A percentile compares a stretch with the other conserved stretches of the same genome.
phyloP scores from a whole-genome alignment of 345 rosid genomes.

The Eucalyptus cladocalyx region DNA sequence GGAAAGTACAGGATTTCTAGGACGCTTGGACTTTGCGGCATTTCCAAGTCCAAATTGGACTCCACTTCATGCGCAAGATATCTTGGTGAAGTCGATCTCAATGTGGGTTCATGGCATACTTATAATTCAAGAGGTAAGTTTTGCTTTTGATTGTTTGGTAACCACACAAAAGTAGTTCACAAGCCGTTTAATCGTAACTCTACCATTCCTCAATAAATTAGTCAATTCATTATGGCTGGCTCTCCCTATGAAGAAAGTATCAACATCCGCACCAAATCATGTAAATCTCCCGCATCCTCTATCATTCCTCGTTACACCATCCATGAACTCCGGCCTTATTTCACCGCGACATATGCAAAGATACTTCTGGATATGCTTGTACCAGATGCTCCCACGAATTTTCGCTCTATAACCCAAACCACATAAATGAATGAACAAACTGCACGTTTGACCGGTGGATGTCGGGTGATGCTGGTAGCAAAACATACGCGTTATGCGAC shows the following conservation, averaged over 20 bases:
- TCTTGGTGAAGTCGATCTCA: no score
- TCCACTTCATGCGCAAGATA: background rate
- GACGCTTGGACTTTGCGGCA: background rate
- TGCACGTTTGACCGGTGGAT: background rate
- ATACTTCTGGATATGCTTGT: background rate
- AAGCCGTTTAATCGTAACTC: background rate
- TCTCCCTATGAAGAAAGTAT: background rate
- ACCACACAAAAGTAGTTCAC: background rate
- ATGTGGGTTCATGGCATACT: background rate
- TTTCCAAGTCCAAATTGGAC: background rate
- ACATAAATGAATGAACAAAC: background rate
- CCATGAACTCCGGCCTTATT: background rate
- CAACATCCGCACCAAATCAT: background rate
- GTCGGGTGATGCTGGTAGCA: background rate
- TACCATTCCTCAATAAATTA: fast-evolving
- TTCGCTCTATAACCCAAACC: background rate
- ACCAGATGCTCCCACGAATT: background rate
- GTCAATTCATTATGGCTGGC: background rate
- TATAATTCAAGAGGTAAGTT: background rate
- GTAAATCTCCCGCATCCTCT: background rate
- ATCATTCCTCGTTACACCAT: background rate
- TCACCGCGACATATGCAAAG: background rate
- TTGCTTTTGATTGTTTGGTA: background rate
- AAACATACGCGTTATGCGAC: background rate
- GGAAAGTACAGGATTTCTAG: background rate